Base-by-base conservation (phyloP, 495 filamentous ascomycete species). In the Aspergillus carlsbadensis region DNA sequence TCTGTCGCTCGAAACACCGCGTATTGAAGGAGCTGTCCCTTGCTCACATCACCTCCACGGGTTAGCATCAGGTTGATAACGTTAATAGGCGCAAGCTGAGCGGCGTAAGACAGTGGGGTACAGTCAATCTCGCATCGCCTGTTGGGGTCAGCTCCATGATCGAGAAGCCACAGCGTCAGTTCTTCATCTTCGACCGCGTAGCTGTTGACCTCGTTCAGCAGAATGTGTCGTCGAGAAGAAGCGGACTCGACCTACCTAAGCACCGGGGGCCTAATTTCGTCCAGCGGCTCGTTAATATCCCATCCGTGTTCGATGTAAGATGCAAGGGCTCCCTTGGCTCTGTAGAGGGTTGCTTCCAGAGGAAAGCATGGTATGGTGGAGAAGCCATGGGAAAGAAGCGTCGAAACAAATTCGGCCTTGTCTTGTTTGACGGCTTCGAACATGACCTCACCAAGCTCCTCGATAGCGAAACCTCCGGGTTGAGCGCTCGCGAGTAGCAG, bases 91-190 rank as follows among this genome's bases (percentile, higher is more conserved):
- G 56, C 59, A 46, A 35, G 7, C 18, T 51, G n/a, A 29, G 60
- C 59, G 31, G 63, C 63, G 34, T 37, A 56, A 11, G 60, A 65
- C 5, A 67, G 36, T 37, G 59, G 56, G 0, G 64, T 64, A n/a
- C 34, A 44, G 34, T 64, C 53, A 10, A 64, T 45, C 2, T 35
- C 37, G 36, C 65, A 64, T 49, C 20, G 56, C 14, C n/a, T 2
- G 53, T 66, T 66, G 0, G 61, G 63, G 46, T 69, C 41, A 5
- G 66, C 66, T 20, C 58, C 59, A 43, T 64, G 63, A 48, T 64
- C 61, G 13, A 66, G 60, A 47, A 66, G 43, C 66, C 63, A 69
- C 17, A 10, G 45, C 10, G 61, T 69, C 63, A 69, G 62, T 10
- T 66, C 56, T 10, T 31, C 49, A 24, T 65, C 62, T 18, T 33